Conservation (phyloP, 495 filamentous ascomycete species). For the Tuber magnatum region DNA sequence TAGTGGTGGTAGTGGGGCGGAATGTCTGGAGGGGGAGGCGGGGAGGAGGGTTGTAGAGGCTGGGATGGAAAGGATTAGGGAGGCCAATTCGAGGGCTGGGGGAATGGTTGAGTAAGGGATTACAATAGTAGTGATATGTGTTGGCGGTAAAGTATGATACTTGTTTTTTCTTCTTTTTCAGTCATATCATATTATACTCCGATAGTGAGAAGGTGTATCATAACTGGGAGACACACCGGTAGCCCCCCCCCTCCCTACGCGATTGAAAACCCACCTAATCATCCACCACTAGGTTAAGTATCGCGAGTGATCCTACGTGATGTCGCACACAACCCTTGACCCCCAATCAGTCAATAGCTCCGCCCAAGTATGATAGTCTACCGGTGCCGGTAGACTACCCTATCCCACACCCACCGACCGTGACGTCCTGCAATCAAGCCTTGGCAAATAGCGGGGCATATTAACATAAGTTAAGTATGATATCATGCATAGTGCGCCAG, state of each 20-base stretch:
- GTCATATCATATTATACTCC: not conserved
- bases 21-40: constrained; percentile 62
- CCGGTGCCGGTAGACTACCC: too few species aligned
- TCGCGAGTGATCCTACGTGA: not conserved
- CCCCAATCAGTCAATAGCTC: not conserved
- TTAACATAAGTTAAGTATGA: too few species aligned
- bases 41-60: constrained; percentile 59
- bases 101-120: not conserved
- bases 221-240: not conserved
- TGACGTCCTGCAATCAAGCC: not conserved
- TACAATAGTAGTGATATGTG: not conserved
- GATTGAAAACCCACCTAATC: not conserved
- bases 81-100: not conserved
- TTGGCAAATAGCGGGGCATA: too few species aligned
- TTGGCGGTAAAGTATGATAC: not conserved
- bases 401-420: not conserved
- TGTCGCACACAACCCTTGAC: not conserved
- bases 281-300: not conserved
- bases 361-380: too few species aligned
- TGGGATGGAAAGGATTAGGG: constrained; percentile 43
- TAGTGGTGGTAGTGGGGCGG: constrained; percentile 43
- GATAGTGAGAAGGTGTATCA: not conserved
- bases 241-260: not conserved
- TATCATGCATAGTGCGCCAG: too few species aligned
- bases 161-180: not conserved